Conservation (phyloP, 2,329 filamentous ascomycete species). For the Byssochlamys sp. region DNA sequence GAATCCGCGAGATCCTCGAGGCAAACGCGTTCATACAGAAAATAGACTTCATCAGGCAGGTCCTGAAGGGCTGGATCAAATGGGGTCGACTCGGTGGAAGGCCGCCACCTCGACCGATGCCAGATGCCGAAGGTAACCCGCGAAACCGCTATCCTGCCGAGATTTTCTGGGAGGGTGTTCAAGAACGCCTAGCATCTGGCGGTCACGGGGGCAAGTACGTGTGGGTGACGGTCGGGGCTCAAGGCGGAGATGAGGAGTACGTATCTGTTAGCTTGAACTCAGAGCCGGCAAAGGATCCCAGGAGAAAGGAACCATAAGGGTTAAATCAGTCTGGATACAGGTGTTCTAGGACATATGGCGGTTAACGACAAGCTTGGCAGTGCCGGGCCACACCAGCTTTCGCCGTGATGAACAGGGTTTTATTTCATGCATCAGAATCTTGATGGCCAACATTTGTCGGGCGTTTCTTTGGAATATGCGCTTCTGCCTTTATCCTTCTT, state of each 20-base stretch:
- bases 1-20: conserved; percentile 33
- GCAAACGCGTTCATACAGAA: conserved; percentile 38
- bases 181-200: conserved; percentile 29
- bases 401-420: neutral
- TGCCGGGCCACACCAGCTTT: neutral
- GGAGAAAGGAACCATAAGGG: neutral
- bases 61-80: conserved; percentile 32
- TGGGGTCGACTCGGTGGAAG: conserved; percentile 29
- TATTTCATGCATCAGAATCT: neutral
- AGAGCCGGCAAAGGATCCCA: neutral
- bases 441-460: neutral
- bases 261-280: conserved; percentile 27
- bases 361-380: neutral
- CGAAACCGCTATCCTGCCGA: conserved; percentile 13
- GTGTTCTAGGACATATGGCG: neutral
- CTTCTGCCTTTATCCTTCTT: neutral
- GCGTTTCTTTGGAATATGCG: neutral
- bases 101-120: conserved; percentile 10
- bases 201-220: conserved; percentile 42
- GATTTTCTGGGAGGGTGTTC: conserved; percentile 34
- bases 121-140: conserved; percentile 5
- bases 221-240: conserved; percentile 43
- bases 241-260: conserved; percentile 38
- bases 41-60: conserved; percentile 31
- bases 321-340: neutral